Percentiles rank a stretch among this genome's conserved stretches.
These are phyloP conservation scores for Trichophyton benhamiae DNA, from an alignment of 2,329 filamentous ascomycete species.

Conservation along the genomic window DNA sequence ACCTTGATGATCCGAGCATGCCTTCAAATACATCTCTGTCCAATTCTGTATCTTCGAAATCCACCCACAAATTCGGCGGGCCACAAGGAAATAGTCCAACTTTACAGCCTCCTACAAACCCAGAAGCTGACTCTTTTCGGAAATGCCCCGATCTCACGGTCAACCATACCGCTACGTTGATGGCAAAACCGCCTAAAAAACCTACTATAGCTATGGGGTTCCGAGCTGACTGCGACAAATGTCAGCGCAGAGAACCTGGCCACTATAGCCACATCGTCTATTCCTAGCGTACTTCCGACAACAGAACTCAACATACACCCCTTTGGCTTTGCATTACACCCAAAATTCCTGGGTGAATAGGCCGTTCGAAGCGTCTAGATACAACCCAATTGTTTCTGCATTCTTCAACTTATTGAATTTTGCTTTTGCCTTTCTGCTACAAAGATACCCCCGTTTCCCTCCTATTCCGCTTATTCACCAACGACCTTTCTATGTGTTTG, in stretches of 20 bases:
- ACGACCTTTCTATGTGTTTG: not conserved
- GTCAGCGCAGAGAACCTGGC: constrained; percentile 58
- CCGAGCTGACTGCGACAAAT: constrained; percentile 66
- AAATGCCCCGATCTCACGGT: not conserved
- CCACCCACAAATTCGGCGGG: not conserved
- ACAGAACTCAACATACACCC: not conserved
- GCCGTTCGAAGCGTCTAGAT: not conserved
- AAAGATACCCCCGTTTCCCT: not conserved
- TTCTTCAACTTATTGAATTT: not conserved
- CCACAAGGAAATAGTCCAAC: not conserved
- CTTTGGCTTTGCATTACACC: too few relatives aligned
- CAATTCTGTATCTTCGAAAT: not conserved
- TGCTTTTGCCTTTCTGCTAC: not conserved
- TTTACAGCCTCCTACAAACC: not conserved
- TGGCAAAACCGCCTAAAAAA: constrained; percentile 29
- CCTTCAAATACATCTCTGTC: not conserved
- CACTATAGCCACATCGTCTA: constrained; percentile 68
- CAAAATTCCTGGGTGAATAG: not conserved
- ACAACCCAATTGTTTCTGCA: not conserved
- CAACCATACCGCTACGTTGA: not conserved
- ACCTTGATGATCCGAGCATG: not conserved
- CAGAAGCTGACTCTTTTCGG: not conserved
- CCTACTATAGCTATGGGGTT: constrained; percentile 67
- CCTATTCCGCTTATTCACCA: not conserved
- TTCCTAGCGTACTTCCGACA: constrained; percentile 13